phyloP scores from a whole-genome alignment of 2,329 filamentous ascomycete genomes.

The Fusarium napiforme region DNA sequence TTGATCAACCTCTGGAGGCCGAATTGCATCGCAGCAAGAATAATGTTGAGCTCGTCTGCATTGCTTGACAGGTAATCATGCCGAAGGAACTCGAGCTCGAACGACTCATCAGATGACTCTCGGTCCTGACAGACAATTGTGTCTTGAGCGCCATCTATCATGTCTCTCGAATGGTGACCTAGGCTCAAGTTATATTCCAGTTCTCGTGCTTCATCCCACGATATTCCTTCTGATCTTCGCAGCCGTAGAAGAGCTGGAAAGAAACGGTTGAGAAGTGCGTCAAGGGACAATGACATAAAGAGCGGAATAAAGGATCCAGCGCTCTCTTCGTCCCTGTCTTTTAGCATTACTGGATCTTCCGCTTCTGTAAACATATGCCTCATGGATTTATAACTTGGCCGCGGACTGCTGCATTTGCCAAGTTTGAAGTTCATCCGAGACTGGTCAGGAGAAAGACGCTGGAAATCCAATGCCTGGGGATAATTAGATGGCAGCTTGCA shows the following conservation, averaged over 20 bases:
- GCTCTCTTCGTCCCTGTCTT: neutral
- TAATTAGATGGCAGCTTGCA: slow-evolving; percentile 74
- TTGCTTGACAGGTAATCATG: slow-evolving; percentile 48
- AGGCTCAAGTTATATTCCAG: slow-evolving; percentile 20
- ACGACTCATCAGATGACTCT: slow-evolving; percentile 6
- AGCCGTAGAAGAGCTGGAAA: slow-evolving; percentile 72
- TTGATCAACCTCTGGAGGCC: slow-evolving; percentile 79
- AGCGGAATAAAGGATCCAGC: slow-evolving; percentile 54
- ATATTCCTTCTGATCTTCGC: slow-evolving; percentile 61
- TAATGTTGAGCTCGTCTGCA: slow-evolving; percentile 58
- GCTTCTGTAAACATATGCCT: slow-evolving; percentile 44
- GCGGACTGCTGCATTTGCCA: slow-evolving; percentile 77
- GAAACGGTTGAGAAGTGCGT: slow-evolving; percentile 67
- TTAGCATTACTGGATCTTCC: slow-evolving; percentile 4
- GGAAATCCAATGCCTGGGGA: slow-evolving; percentile 64
- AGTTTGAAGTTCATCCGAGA: slow-evolving; percentile 67
- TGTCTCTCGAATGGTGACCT: neutral
- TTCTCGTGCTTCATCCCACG: slow-evolving; percentile 65
- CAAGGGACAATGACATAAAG: slow-evolving; percentile 78
- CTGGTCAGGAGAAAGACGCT: slow-evolving; percentile 53
- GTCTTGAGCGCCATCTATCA: neutral
- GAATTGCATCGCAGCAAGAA: slow-evolving; percentile 76
- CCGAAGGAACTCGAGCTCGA: slow-evolving; percentile 32
- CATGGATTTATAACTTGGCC: slow-evolving; percentile 70
- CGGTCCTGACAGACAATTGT: neutral